Conservation (phyloP, 441 rosid species). For the Erysimum cheiri region DNA sequence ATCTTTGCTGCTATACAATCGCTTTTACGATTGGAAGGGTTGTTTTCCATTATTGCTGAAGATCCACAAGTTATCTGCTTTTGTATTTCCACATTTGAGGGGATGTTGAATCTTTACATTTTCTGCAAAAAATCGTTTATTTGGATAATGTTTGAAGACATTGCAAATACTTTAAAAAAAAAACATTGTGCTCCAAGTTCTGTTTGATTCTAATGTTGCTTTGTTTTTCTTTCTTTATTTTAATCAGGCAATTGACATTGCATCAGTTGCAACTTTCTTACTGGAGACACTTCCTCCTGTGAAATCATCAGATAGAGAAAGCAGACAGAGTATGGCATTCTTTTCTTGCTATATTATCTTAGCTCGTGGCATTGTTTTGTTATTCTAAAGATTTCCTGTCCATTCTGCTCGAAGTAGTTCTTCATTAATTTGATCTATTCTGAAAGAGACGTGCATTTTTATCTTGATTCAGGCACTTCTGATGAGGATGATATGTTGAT, state of each 20-base stretch:
- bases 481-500: conserved; percentile 72
- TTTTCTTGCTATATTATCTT: conserved; percentile 29
- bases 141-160: not conserved
- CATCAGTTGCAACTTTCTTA: conserved; percentile 77
- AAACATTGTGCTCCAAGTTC: conserved; percentile 8
- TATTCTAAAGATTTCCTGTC: conserved; percentile 11
- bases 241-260: conserved; percentile 82
- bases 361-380: conserved; percentile 13
- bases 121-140: not conserved
- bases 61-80: conserved; percentile 12
- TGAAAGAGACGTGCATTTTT: conserved; percentile 16
- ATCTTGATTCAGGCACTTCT: conserved; percentile 59
- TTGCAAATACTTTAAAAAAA: not conserved
- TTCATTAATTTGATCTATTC: conserved; percentile 37
- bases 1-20: conserved; percentile 5
- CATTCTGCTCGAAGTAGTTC: conserved; percentile 32
- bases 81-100: conserved; percentile 1
- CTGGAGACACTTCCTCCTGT: conserved; percentile 81
- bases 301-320: conserved; percentile 57
- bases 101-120: conserved; percentile 7
- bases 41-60: not conserved
- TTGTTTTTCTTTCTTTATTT: conserved; percentile 26
- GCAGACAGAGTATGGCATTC: conserved; percentile 63
- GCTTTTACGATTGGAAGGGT: not conserved
- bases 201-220: conserved; percentile 40